Percentiles rank a stretch among this genome's conserved stretches.
These are phyloP conservation scores for Tuber microsphaerosporum DNA, from an alignment of 495 filamentous ascomycete genomes.

Conservation along the genomic window DNA sequence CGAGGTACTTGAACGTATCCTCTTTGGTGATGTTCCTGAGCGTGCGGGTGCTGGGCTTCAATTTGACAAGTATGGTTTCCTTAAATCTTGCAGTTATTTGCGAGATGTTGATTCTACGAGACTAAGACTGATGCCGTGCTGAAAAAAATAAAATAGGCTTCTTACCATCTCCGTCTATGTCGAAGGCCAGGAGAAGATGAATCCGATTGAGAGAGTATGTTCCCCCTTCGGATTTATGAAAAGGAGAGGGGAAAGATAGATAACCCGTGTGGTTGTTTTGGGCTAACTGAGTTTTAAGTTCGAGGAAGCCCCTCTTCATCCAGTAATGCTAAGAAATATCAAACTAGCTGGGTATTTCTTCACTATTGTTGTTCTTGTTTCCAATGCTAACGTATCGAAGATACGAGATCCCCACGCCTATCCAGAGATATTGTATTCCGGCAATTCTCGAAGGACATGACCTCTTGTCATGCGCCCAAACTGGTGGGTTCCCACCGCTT, in stretches of 20 bases:
- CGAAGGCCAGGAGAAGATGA: slow-evolving; percentile 52
- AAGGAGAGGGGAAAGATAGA: neutral
- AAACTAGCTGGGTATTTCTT: slow-evolving; percentile 52
- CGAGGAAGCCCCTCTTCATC: slow-evolving; percentile 74
- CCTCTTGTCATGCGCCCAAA: slow-evolving; percentile 81
- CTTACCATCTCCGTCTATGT: slow-evolving; percentile 53
- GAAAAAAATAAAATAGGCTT: slow-evolving; percentile 45
- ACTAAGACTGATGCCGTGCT: neutral
- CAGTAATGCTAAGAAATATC: slow-evolving; percentile 71
- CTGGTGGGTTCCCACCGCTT: slow-evolving; percentile 54
- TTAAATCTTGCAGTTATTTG: neutral
- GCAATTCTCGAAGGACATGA: slow-evolving; percentile 66
- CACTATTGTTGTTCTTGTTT: neutral
- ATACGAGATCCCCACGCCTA: slow-evolving; percentile 66
- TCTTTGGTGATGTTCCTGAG: slow-evolving; percentile 56
- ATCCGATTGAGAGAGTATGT: slow-evolving; percentile 50
- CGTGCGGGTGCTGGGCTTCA: slow-evolving; percentile 45
- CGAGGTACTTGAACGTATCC: slow-evolving; percentile 59
- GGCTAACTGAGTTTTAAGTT: slow-evolving; percentile 47
- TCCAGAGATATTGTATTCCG: slow-evolving; percentile 77
- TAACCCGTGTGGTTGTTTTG: neutral
- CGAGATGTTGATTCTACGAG: neutral
- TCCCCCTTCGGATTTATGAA: neutral
- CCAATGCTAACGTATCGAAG: slow-evolving; percentile 6
- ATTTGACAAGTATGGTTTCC: slow-evolving; percentile 46